Conservation (phyloP, 2,329 filamentous ascomycete species). For the Trichoderma hamatum region DNA sequence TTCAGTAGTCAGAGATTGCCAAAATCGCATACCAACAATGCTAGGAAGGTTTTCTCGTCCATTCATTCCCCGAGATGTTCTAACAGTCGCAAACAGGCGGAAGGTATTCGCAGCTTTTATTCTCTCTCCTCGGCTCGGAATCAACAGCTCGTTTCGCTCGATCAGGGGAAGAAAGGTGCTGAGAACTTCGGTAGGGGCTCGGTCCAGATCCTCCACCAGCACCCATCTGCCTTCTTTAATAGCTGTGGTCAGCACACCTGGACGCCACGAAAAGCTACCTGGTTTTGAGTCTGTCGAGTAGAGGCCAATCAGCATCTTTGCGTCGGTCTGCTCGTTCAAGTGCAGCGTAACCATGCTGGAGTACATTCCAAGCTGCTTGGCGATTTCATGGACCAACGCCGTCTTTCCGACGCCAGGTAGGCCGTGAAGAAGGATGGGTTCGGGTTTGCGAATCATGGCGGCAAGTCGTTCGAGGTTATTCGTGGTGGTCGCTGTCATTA, state of each 20-base stretch:
- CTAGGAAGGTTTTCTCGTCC: constrained; percentile 68
- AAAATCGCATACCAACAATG: constrained; percentile 83
- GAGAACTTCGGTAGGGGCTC: constrained; percentile 91
- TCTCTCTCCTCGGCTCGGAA: constrained; percentile 84
- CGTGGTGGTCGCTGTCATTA: constrained; percentile 73
- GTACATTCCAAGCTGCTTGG: constrained; percentile 76
- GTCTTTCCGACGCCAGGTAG: constrained; percentile 90
- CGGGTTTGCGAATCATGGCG: constrained; percentile 63
- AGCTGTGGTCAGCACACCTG: constrained; percentile 90
- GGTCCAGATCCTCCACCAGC: constrained; percentile 93
- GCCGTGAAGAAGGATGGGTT: constrained; percentile 80
- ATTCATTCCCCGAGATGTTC: constrained; percentile 71
- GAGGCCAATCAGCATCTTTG: constrained; percentile 91
- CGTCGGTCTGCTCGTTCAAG: constrained; percentile 96
- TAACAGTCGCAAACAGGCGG: constrained; percentile 87
- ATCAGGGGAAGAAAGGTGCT: constrained; percentile 91
- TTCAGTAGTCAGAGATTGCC: constrained; percentile 74
- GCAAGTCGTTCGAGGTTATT: constrained; percentile 73
- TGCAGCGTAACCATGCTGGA: constrained; percentile 89
- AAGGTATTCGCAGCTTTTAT: constrained; percentile 84
- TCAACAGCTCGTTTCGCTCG: constrained; percentile 85
- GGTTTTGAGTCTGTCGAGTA: constrained; percentile 88
- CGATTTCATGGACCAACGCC: constrained; percentile 78
- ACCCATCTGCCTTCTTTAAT: constrained; percentile 96
- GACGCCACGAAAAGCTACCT: constrained; percentile 88